Evolutionary conservation across 1,139 yeast species (phyloP).

Genomic region (Insectozyma bohioensis): DNA sequence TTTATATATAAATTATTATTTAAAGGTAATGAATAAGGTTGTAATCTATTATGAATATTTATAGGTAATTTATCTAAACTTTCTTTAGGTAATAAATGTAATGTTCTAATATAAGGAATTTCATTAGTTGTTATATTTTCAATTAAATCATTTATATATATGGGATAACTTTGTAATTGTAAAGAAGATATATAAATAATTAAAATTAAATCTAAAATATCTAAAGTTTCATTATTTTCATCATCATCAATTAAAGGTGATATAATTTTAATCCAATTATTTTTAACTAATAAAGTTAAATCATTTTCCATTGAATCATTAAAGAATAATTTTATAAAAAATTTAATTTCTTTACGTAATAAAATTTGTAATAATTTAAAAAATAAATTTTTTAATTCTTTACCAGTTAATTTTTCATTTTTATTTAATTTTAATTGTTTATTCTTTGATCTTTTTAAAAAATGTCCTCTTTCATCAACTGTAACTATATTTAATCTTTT

Average conservation of each 20-base stretch:
- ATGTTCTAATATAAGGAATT: constrained; percentile 38
- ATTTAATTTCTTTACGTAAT: constrained; percentile 47
- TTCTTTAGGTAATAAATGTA: constrained; percentile 28
- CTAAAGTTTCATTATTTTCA: constrained; percentile 5
- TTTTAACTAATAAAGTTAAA: constrained; percentile 44
- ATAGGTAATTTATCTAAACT: constrained; percentile 25
- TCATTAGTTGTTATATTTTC: constrained; percentile 28
- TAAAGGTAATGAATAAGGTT: constrained; percentile 30
- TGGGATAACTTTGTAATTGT: constrained; percentile 33
- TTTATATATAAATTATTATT: constrained; percentile 26
- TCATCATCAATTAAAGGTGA: constrained; percentile 13
- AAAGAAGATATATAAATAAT: constrained; percentile 40
- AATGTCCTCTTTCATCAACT: constrained; percentile 21
- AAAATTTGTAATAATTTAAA: constrained; percentile 56
- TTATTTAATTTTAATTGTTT: constrained; percentile 5
- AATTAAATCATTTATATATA: constrained; percentile 37
- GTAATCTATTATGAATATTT: constrained; percentile 23
- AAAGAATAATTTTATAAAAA: constrained; percentile 13
- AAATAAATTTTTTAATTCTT: constrained; percentile 47
- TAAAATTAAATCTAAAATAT: constrained; percentile 29
- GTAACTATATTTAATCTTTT: constrained; percentile 49
- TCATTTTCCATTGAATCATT: constrained; percentile 25
- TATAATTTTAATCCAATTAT: constrained; percentile 44
- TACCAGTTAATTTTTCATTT: constrained; percentile 46
- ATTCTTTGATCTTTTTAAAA: constrained; percentile 12